Evolutionary conservation across 768 basidiomycete genomes (phyloP).

Genomic region (Phaeolepiota aurea): DNA sequence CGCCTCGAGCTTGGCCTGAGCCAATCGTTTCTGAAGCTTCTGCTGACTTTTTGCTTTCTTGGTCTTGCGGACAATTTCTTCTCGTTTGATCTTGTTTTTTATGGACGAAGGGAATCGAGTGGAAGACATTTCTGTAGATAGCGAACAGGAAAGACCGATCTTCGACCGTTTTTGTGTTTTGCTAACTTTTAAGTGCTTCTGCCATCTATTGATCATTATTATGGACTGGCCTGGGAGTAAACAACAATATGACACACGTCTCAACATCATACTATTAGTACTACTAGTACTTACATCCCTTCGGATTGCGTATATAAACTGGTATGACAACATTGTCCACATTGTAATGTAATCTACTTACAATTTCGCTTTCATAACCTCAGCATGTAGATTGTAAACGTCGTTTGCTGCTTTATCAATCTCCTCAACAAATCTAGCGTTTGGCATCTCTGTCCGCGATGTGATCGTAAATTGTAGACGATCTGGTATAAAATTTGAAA

Average conservation of each 20-base stretch:
- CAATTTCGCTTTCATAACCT: slow-evolving; percentile 25
- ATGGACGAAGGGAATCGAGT: slow-evolving; percentile 68
- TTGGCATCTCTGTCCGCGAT: slow-evolving; percentile 79
- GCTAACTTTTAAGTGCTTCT: no score
- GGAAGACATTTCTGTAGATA: no score
- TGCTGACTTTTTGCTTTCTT: slow-evolving; percentile 74
- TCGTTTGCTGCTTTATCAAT: slow-evolving; percentile 58
- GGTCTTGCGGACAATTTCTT: slow-evolving; percentile 62
- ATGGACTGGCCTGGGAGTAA: no score
- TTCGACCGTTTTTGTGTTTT: no score
- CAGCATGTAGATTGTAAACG: slow-evolving; percentile 49
- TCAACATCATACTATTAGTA: no score
- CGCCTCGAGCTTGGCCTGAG: slow-evolving; percentile 67
- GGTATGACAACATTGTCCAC: no score
- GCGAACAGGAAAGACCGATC: no score
- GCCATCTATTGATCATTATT: no score
- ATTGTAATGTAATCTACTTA: slow-evolving; percentile 59
- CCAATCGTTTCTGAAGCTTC: slow-evolving; percentile 76
- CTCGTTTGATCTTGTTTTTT: slow-evolving; percentile 84
- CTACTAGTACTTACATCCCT: no score
- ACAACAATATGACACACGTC: no score
- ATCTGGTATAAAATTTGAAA: slow-evolving; percentile 32
- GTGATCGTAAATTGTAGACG: slow-evolving; percentile 83
- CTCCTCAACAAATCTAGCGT: slow-evolving; percentile 63
- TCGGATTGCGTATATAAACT: no score